phyloP scores from a whole-genome alignment of 2,329 filamentous ascomycete species.

The Penicillium sp. region DNA sequence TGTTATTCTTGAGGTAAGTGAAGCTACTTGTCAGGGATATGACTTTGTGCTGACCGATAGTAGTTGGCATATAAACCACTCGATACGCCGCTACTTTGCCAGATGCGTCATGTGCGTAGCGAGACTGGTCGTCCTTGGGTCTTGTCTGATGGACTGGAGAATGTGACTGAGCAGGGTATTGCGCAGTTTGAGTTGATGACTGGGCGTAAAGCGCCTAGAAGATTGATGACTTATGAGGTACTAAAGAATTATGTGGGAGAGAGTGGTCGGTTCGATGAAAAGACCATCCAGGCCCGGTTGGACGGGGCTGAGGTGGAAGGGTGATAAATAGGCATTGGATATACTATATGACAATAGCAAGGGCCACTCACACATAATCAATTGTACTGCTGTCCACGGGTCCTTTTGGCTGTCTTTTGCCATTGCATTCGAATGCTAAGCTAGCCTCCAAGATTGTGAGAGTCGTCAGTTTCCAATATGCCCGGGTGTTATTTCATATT shows the following conservation, averaged over 20 bases:
- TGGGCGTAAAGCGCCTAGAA: conserved; percentile 68
- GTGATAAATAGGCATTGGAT: neutral
- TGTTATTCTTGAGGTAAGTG: conserved; percentile 67
- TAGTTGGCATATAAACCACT: conserved; percentile 69
- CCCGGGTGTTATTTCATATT: no score
- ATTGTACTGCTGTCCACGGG: no score
- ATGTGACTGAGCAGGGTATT: conserved; percentile 76
- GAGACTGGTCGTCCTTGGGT: conserved; percentile 63
- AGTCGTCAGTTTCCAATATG: no score
- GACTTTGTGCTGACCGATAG: conserved; percentile 7
- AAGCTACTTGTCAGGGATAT: no score
- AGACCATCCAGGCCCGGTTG: conserved; percentile 39
- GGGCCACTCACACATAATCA: no score
- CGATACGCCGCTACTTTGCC: conserved; percentile 69
- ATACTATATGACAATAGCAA: neutral
- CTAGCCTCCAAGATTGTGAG: no score
- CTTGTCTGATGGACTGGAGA: conserved; percentile 72
- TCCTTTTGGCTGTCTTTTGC: no score
- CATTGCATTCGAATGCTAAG: neutral
- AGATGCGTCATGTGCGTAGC: conserved; percentile 63
- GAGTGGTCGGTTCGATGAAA: conserved; percentile 38
- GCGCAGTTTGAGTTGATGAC: conserved; percentile 83
- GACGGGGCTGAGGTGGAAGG: conserved; percentile 27
- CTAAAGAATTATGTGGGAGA: conserved; percentile 40
- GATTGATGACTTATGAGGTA: conserved; percentile 70